Conservation (phyloP, 257 asterid genomes). For the Plantago ovata region DNA sequence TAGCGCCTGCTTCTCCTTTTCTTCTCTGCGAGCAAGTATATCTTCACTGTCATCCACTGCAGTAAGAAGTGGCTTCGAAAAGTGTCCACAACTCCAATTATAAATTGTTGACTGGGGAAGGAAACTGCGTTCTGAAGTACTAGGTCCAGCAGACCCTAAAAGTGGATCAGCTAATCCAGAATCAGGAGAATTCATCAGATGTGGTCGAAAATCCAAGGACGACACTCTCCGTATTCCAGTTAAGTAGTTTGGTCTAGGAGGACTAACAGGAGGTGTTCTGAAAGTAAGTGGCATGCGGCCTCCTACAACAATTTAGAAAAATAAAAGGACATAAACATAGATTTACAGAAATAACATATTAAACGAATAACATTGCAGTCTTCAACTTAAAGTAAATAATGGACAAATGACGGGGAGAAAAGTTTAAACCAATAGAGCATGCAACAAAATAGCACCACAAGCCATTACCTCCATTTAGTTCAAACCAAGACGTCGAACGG, state of each 20-base stretch:
- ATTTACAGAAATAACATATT: slow-evolving; percentile 4
- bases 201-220: slow-evolving; percentile 96
- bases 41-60: slow-evolving; percentile 83
- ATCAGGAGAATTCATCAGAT: slow-evolving; percentile 77
- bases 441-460: background rate
- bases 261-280: slow-evolving; percentile 99
- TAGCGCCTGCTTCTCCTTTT: slow-evolving; percentile 75
- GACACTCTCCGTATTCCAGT: slow-evolving; percentile 93
- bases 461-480: slow-evolving; percentile 73
- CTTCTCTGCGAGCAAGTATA: slow-evolving; percentile 73
- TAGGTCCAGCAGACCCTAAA: slow-evolving; percentile 73
- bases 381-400: background rate
- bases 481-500: slow-evolving; percentile 96
- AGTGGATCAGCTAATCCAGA: slow-evolving; percentile 97
- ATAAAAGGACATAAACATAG: slow-evolving; percentile 5
- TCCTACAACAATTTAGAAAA: slow-evolving; percentile 33
- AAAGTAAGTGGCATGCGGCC: slow-evolving; percentile 83
- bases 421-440: background rate
- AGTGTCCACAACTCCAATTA: slow-evolving; percentile 96
- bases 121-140: slow-evolving; percentile 81
- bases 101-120: slow-evolving; percentile 93
- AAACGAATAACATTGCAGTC: slow-evolving; percentile 1
- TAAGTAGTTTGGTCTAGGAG: slow-evolving; percentile 89
- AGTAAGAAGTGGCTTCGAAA: slow-evolving; percentile 96
- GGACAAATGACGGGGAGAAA: background rate